Evolutionary conservation across 805 yeast species (phyloP).

Genomic region (Barnettozyma siamensis): DNA sequence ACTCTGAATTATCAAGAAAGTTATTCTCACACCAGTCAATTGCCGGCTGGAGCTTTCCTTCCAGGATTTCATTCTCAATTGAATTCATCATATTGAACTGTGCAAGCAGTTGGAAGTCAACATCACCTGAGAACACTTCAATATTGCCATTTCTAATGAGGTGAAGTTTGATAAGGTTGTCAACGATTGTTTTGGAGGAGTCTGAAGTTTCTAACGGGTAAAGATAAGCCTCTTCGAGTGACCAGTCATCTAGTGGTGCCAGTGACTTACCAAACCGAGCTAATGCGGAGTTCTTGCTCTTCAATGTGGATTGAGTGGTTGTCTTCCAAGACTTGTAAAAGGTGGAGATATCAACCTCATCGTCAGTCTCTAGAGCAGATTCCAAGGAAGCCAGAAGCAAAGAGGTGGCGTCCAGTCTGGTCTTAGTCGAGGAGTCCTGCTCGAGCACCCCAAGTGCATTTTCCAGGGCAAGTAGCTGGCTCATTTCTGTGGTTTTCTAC

Average conservation of each 20-base stretch:
- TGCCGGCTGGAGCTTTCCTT: slow-evolving; percentile 38
- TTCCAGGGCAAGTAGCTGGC: neutral
- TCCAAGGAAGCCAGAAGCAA: slow-evolving; percentile 4
- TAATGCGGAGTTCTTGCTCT: slow-evolving; percentile 25
- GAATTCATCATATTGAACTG: slow-evolving; percentile 38
- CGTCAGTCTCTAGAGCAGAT: neutral
- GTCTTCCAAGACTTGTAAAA: slow-evolving; percentile 22
- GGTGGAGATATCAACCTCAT: neutral
- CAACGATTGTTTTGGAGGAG: slow-evolving; percentile 21
- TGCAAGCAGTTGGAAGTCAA: slow-evolving; percentile 25
- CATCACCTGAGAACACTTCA: slow-evolving; percentile 26
- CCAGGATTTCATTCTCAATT: slow-evolving; percentile 33
- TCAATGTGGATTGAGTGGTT: slow-evolving; percentile 21
- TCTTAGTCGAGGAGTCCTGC: neutral
- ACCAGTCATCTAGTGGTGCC: slow-evolving; percentile 20
- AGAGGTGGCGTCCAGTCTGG: slow-evolving; percentile 3
- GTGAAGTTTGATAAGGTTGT: slow-evolving; percentile 40
- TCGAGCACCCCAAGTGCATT: neutral
- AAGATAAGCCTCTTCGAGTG: slow-evolving; percentile 29
- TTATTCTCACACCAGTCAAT: slow-evolving; percentile 40
- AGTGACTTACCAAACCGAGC: slow-evolving; percentile 19
- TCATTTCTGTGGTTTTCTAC: too few relatives aligned
- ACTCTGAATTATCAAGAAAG: slow-evolving; percentile 26
- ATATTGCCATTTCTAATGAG: slow-evolving; percentile 43
- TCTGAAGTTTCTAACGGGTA: slow-evolving; percentile 24